Conservation (phyloP, 768 basidiomycete genomes). For the Tylopilus plumbeoviolaceoides region DNA sequence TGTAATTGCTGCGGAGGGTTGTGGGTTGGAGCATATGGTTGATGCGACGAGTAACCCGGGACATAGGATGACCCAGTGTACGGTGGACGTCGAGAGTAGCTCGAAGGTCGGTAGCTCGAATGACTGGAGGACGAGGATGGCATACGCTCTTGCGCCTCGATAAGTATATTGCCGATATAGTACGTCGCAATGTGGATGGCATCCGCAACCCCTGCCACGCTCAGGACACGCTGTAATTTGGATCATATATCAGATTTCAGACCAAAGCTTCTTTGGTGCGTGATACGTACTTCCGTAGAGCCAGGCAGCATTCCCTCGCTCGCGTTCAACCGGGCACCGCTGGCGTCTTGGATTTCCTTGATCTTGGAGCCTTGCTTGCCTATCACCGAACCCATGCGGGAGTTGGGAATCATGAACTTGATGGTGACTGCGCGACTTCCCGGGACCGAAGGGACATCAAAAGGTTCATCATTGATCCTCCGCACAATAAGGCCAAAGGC, state of each 20-base stretch:
- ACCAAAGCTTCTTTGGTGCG: background rate
- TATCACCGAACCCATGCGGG: slow-evolving; percentile 98
- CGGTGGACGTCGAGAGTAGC: slow-evolving; percentile 46
- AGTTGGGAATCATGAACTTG: slow-evolving; percentile 99
- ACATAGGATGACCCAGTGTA: slow-evolving; percentile 62
- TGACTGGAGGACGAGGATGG: slow-evolving; percentile 61
- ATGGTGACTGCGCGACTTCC: slow-evolving; percentile 98
- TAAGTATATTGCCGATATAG: slow-evolving; percentile 97
- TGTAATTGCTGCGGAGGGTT: slow-evolving; percentile 74
- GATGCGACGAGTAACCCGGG: slow-evolving; percentile 51
- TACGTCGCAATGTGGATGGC: slow-evolving; percentile 99
- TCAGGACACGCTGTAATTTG: slow-evolving; percentile 78
- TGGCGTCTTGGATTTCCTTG: slow-evolving; percentile 99
- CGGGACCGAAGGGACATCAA: slow-evolving; percentile 95
- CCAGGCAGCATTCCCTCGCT: slow-evolving; percentile 98
- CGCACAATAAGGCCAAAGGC: slow-evolving; percentile 98
- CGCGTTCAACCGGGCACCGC: slow-evolving; percentile 92
- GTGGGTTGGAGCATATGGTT: slow-evolving; percentile 47
- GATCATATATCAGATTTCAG: slow-evolving; percentile 12
- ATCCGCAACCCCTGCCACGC: slow-evolving; percentile 97
- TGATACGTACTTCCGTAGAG: slow-evolving; percentile 83
- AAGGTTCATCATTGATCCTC: slow-evolving; percentile 98
- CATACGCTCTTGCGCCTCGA: slow-evolving; percentile 85
- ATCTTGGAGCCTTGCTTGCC: slow-evolving; percentile 98
- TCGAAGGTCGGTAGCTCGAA: slow-evolving; percentile 62